Evolutionary conservation across 2,329 filamentous ascomycete species (phyloP).

Genomic region (Thielaviopsis populi): DNA sequence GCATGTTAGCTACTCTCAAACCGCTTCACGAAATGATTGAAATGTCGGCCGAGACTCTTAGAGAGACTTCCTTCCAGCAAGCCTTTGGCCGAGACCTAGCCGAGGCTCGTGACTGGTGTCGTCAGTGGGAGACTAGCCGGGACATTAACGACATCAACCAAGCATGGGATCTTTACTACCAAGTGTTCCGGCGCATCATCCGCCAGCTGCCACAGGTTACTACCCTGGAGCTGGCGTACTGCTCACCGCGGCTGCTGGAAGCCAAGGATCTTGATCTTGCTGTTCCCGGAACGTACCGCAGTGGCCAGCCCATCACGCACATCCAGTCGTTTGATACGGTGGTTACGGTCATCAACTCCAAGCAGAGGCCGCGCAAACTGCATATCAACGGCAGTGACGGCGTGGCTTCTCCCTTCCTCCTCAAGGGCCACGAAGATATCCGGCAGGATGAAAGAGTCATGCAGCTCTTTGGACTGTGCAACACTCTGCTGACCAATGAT

Average conservation of each 20-base stretch:
- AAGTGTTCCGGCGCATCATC: slow-evolving; percentile 90
- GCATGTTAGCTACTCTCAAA: slow-evolving; percentile 84
- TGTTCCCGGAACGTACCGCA: slow-evolving; percentile 88
- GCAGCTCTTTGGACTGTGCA: slow-evolving; percentile 96
- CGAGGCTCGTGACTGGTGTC: slow-evolving; percentile 92
- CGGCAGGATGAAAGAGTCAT: slow-evolving; percentile 98
- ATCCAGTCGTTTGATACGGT: slow-evolving; percentile 86
- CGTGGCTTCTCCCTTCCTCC: slow-evolving; percentile 66
- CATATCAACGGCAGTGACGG: slow-evolving; percentile 83
- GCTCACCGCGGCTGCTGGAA: slow-evolving; percentile 81
- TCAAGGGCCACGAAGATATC: slow-evolving; percentile 99
- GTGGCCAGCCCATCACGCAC: slow-evolving; percentile 58
- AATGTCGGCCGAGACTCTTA: slow-evolving; percentile 71
- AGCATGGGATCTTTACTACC: slow-evolving; percentile 98
- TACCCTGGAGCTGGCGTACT: slow-evolving; percentile 86
- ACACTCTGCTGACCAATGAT: slow-evolving; percentile 85
- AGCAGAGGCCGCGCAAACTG: slow-evolving; percentile 85
- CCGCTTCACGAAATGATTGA: slow-evolving; percentile 87
- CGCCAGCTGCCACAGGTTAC: slow-evolving; percentile 87
- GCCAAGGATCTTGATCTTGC: slow-evolving; percentile 79
- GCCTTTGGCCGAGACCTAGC: slow-evolving; percentile 90
- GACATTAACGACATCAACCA: slow-evolving; percentile 93
- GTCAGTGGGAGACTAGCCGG: slow-evolving; percentile 73
- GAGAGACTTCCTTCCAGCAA: slow-evolving; percentile 94
- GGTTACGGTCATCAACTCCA: slow-evolving; percentile 85